Base-by-base conservation (phyloP, 169 alveolate species). In the Cryptosporidium sp. region DNA sequence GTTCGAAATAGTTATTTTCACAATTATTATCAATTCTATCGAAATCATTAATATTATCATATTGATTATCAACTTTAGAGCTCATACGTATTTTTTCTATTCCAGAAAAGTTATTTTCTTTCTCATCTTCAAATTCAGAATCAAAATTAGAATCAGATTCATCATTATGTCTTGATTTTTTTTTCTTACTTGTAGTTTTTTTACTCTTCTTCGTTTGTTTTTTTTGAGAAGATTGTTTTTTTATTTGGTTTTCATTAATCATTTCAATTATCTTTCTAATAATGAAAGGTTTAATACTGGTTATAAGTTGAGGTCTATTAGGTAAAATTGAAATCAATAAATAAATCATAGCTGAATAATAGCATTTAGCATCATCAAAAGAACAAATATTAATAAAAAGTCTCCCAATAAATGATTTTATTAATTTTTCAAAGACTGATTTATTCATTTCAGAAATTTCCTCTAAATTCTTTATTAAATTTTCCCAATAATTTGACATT, bases 321-420 rank as follows among this genome's bases (percentile, higher is more conserved):
- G 89, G 89, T 39, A 80, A 44, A n/a, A 53, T 18, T 39, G 75
- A 23, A 26, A 80, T 39, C n/a, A 80, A 1, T 44, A 60, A 65
- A 48, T 80, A 80, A 26, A 80, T 80, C 89, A 80, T 80, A 58
- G 89, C 89, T 12, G 80, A 80, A 45, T 80, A 80, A 80, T 80
- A 80, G 44, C 80, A 45, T 53, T 80, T 80, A 10, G 51, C 21
- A 26, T 35, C 89, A 14, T 33, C 3, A 23, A 52, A 33, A 21
- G 33, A 42, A 65, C 52, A 62, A 16, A 80, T 80, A 35, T 65
- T 80, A 42, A 65, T 23, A 80, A 60, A 80, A 21, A 80, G 23
- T 80, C 56, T 60, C 16, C 89, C 75, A 60, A 80, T 29, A 42
- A 80, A 80, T 14, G 45, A 29, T 5, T 42, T 80, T 10, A 65